phyloP scores from a whole-genome alignment of 2,329 filamentous ascomycete genomes.

The Aspergillus transmontanensis region DNA sequence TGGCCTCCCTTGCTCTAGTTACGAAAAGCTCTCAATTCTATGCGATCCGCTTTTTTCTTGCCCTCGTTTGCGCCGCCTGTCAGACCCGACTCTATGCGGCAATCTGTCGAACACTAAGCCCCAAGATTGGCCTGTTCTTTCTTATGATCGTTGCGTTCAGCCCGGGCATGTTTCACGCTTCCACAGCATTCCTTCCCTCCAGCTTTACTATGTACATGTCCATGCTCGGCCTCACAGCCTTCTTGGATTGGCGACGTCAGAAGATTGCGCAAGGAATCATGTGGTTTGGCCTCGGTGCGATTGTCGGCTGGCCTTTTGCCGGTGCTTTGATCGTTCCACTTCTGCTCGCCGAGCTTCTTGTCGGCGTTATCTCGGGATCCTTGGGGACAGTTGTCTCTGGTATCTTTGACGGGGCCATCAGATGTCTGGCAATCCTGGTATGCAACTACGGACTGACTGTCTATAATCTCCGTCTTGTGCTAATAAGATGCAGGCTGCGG shows the following conservation, averaged over 20 bases:
- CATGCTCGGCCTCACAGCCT: slow-evolving; percentile 82
- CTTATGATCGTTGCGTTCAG: slow-evolving; percentile 74
- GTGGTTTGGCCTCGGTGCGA: slow-evolving; percentile 84
- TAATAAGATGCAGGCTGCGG: slow-evolving; percentile 58
- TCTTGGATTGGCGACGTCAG: slow-evolving; percentile 85
- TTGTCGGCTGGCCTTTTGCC: slow-evolving; percentile 94
- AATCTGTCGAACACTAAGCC: slow-evolving; percentile 75
- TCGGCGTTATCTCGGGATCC: slow-evolving; percentile 56
- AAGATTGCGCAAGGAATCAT: slow-evolving; percentile 82
- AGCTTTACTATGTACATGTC: slow-evolving; percentile 96
- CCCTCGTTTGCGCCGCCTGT: slow-evolving; percentile 74
- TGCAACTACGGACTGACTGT: slow-evolving; percentile 32
- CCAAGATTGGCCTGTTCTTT: slow-evolving; percentile 83
- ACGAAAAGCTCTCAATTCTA: slow-evolving; percentile 74
- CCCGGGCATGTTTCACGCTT: slow-evolving; percentile 92
- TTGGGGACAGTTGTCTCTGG: slow-evolving; percentile 63
- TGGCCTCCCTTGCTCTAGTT: slow-evolving; percentile 59
- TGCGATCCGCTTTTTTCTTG: slow-evolving; percentile 75
- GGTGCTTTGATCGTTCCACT: slow-evolving; percentile 80
- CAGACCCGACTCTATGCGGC: slow-evolving; percentile 81
- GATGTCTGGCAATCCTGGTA: slow-evolving; percentile 71
- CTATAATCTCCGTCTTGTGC: slow-evolving; percentile 10
- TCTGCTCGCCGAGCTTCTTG: slow-evolving; percentile 72
- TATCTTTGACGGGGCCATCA: slow-evolving; percentile 67
- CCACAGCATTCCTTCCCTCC: slow-evolving; percentile 82